phyloP scores from a whole-genome alignment of 768 basidiomycete genomes.

The Suillus decipiens region DNA sequence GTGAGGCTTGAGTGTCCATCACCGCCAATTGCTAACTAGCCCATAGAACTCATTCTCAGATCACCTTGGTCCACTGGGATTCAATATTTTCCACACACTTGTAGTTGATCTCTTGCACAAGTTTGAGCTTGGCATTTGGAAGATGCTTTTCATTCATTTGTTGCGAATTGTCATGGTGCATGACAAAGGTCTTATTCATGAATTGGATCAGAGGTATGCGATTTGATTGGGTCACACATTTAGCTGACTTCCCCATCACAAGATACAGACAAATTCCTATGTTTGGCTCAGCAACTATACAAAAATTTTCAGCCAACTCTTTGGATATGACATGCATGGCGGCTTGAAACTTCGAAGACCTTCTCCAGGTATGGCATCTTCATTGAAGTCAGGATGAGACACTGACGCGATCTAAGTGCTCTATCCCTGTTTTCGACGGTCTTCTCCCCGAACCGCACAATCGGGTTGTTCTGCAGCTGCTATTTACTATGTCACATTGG shows the following conservation, averaged over 20 bases:
- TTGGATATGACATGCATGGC: constrained; percentile 18
- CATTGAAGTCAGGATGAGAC: neutral
- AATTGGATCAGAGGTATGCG: neutral
- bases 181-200: neutral
- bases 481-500: constrained; percentile 35
- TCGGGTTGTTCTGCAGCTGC: constrained; percentile 19
- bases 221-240: neutral
- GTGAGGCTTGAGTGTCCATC: neutral
- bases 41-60: constrained; percentile 32
- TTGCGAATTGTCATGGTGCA: constrained; percentile 17
- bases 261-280: neutral
- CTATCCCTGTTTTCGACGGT: constrained; percentile 39
- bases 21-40: neutral
- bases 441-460: constrained; percentile 32
- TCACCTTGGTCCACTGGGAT: constrained; percentile 9
- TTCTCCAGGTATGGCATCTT: constrained; percentile 26
- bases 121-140: constrained; percentile 32
- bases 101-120: constrained; percentile 32
- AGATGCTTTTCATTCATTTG: constrained; percentile 27
- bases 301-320: neutral
- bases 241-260: neutral
- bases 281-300: neutral
- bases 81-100: constrained; percentile 25
- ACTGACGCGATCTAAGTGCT: no score
- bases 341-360: constrained; percentile 39